Base-by-base conservation (phyloP, 441 rosid species). In the Corymbia citriodora region DNA sequence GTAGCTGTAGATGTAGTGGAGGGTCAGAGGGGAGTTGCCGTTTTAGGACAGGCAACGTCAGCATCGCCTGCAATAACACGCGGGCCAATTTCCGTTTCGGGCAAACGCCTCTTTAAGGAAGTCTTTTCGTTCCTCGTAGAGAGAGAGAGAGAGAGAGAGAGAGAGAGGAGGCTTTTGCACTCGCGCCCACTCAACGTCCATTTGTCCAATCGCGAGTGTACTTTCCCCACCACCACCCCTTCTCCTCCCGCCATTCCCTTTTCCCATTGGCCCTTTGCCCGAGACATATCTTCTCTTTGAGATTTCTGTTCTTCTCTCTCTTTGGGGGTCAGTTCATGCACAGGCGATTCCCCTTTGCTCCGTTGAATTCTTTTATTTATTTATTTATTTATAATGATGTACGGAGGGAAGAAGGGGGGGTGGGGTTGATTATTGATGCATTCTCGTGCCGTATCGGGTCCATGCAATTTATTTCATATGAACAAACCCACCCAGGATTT, bases 51-150 rank as follows among this genome's bases (percentile, higher is more conserved):
- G 90, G 93, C 97, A 95, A 87, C 9, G 89, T 96, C 96, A 90
- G 93, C 92, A 89, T 96, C 97, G 93, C 59, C 74, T 87, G 63
- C 93, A 88, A 93, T 93, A 95, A 92, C 96, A 93, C 94, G 92
- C 91, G 94, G 95, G 94, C 95, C 90, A 16, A 55, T 92, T 94
- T 87, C 95, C 90, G 54, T 63, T 90, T 88, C 89, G 31, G 94
- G 96, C 49, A 89, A 52, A 89, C 89, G 92, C 89, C 90, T 94
- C 92, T 92, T 94, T 89, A 93, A 93, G 94, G 91, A 93, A 93
- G 96, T 94, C 96, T 74, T 74, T 74, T 74, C 85, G 17, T 21
- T 74, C 85, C 85, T 40, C 85, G 85, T 8, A 40, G 50, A 21
- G 14, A 10, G 49, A 19, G 82, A 31, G 8, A 72, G 83, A 74